A percentile compares a stretch with the other conserved stretches of the same genome.
Evolutionary conservation across 2,329 filamentous ascomycete genomes (phyloP).

Genomic region (Phoma sp.): DNA sequence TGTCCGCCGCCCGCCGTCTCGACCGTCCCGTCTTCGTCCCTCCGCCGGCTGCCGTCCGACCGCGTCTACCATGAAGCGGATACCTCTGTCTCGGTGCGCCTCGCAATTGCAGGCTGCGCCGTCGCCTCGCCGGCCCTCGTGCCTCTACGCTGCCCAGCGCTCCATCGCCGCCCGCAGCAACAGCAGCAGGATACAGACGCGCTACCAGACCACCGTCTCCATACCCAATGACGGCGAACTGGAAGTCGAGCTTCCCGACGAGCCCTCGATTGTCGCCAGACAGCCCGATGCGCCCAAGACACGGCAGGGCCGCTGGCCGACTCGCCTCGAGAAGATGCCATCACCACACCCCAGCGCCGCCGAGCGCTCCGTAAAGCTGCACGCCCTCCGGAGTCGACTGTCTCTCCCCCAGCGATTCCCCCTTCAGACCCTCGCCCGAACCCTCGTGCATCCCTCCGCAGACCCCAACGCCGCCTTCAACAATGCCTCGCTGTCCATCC

Average conservation of each 20-base stretch:
- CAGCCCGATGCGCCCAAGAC: slow-evolving; percentile 2
- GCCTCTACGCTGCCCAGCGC: slow-evolving; percentile 33
- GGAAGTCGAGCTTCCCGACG: slow-evolving; percentile 2
- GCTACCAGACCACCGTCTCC: slow-evolving; percentile 6
- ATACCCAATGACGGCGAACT: slow-evolving; percentile 5
- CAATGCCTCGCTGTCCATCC: slow-evolving; percentile 80
- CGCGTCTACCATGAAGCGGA: slow-evolving; percentile 61
- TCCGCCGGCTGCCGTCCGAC: slow-evolving; percentile 5
- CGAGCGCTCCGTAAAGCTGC: slow-evolving; percentile 80
- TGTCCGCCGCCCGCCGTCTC: slow-evolving; percentile 4
- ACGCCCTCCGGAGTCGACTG: slow-evolving; percentile 89
- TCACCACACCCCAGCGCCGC: slow-evolving; percentile 75
- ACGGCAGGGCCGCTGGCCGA: slow-evolving; percentile 7
- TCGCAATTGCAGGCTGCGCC: slow-evolving; percentile 61
- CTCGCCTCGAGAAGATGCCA: slow-evolving; percentile 59
- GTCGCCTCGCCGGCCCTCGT: slow-evolving; percentile 52
- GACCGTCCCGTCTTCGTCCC: slow-evolving; percentile 26
- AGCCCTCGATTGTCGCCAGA: background rate
- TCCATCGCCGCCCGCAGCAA: slow-evolving; percentile 13
- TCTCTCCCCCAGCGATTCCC: slow-evolving; percentile 82
- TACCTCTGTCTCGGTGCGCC: slow-evolving; percentile 66
- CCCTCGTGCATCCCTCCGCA: slow-evolving; percentile 84
- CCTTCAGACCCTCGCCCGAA: slow-evolving; percentile 81
- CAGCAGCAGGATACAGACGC: background rate
- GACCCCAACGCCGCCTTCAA: slow-evolving; percentile 83